Percentiles rank a stretch among this genome's conserved stretches.
Conservation (phyloP, 2,329 filamentous ascomycete species). For the Pseudogymnoascus sp. region DNA sequence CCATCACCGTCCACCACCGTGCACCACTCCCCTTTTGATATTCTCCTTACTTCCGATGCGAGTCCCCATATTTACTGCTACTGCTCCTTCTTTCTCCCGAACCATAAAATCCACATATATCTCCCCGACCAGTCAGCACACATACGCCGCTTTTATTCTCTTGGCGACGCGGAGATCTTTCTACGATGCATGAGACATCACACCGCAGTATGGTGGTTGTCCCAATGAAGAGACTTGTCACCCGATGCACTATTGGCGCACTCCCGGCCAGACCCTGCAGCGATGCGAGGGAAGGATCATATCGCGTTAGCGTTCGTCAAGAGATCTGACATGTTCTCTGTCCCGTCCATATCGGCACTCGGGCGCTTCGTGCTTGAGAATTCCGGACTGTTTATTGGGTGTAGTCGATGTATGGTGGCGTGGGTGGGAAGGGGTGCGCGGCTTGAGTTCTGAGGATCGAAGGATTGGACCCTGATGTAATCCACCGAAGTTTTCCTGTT, state of each 20-base stretch:
- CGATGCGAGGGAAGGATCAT: not conserved
- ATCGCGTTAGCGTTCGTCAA: not conserved
- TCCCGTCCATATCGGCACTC: not conserved
- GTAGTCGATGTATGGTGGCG: not conserved
- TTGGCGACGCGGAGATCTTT: not conserved
- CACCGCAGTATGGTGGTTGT: not conserved
- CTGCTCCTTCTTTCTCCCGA: not conserved
- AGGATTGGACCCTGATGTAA: not conserved
- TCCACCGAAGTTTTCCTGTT: not conserved
- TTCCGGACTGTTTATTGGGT: not conserved
- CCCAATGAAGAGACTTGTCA: constrained; percentile 5
- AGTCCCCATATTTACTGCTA: not conserved
- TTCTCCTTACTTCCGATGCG: not conserved
- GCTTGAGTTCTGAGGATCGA: not conserved
- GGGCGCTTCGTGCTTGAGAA: not conserved
- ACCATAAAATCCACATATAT: not conserved
- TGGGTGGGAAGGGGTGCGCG: not conserved
- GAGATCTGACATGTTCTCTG: not conserved
- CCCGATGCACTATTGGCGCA: not conserved
- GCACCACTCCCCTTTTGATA: not conserved
- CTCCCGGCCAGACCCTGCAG: not conserved
- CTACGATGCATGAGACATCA: constrained; percentile 1
- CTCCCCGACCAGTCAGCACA: not conserved
- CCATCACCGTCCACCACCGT: not conserved
- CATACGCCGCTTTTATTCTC: not conserved